Conservation (phyloP, 306 rosid genomes). For the Rosa persica region DNA sequence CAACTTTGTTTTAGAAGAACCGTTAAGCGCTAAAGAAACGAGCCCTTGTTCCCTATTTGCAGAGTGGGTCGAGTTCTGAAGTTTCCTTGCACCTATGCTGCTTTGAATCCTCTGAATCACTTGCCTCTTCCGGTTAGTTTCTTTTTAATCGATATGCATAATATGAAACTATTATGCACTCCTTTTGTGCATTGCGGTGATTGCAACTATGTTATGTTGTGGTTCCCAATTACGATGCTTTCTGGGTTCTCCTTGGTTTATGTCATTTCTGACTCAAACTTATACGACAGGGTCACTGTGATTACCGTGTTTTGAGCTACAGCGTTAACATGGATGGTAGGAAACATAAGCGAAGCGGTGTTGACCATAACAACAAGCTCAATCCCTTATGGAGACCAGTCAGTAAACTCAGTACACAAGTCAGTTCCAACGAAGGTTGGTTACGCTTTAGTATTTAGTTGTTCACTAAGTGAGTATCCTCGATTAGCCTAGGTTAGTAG, state of each 20-base stretch:
- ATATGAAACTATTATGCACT: too few species aligned
- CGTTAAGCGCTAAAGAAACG: too few species aligned
- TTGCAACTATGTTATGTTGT: not conserved
- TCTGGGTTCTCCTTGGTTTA: not conserved
- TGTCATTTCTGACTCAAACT: not conserved
- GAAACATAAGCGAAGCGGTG: constrained; percentile 36
- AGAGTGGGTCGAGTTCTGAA: constrained; percentile 61
- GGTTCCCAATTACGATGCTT: constrained; percentile 8
- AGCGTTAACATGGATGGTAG: constrained; percentile 47
- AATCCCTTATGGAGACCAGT: constrained; percentile 65
- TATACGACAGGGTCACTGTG: constrained; percentile 35
- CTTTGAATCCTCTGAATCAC: constrained; percentile 29
- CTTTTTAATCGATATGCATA: too few species aligned
- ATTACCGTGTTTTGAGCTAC: constrained; percentile 43
- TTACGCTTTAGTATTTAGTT: not conserved
- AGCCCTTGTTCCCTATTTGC: constrained; percentile 13
- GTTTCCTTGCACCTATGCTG: constrained; percentile 31
- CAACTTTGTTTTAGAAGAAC: too few species aligned
- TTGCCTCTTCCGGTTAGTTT: constrained; percentile 37
- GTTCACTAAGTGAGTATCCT: not conserved
- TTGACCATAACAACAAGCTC: constrained; percentile 36
- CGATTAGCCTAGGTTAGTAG: not conserved
- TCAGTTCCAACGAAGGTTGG: constrained; percentile 59
- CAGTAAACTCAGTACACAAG: constrained; percentile 41
- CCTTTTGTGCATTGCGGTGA: too few species aligned